These are phyloP conservation scores for Adiantum capillusveneris DNA, from an alignment of 75 land plant species.

Conservation along the genomic window DNA sequence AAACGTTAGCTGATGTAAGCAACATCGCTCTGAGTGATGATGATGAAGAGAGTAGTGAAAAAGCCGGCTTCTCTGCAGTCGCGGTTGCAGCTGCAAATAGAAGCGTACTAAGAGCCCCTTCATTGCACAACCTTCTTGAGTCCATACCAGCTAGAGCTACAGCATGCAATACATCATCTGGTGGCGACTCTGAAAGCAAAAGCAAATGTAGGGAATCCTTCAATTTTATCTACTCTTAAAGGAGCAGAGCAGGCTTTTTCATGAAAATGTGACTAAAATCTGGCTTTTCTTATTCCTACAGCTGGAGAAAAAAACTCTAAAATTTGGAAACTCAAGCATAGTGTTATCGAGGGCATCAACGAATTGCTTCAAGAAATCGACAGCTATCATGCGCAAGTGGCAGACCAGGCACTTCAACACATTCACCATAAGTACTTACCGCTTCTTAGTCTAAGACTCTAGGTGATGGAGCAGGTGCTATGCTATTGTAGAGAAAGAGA, in stretches of 20 bases:
- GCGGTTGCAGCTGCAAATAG: conserved; percentile 88
- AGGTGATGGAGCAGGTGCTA: no score
- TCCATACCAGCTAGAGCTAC: conserved; percentile 48
- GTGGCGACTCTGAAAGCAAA: conserved; percentile 84
- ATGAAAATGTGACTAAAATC: no score
- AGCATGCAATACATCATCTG: conserved; percentile 49
- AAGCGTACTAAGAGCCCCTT: conserved; percentile 82
- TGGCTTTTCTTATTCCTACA: conserved; percentile 15
- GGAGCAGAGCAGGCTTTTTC: no score
- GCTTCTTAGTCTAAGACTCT: no score
- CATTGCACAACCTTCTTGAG: conserved; percentile 91
- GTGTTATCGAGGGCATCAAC: conserved; percentile 93
- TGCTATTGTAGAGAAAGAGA: no score
- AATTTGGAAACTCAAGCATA: conserved; percentile 82
- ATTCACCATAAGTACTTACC: conserved; percentile 93
- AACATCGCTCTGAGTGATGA: conserved; percentile 65
- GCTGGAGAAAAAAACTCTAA: conserved; percentile 85
- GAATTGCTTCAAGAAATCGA: conserved; percentile 81
- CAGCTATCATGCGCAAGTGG: conserved; percentile 84
- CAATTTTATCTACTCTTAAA: no score
- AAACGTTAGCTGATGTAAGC: conserved; percentile 43
- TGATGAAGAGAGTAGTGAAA: conserved; percentile 29
- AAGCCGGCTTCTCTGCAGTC: conserved; percentile 56
- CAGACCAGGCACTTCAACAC: conserved; percentile 98
- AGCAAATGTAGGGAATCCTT: conserved; percentile 63